Percentiles rank a stretch among this genome's conserved stretches.
Conservation (phyloP, 73 alveolate genomes). For the Paramecium biaurelia region DNA sequence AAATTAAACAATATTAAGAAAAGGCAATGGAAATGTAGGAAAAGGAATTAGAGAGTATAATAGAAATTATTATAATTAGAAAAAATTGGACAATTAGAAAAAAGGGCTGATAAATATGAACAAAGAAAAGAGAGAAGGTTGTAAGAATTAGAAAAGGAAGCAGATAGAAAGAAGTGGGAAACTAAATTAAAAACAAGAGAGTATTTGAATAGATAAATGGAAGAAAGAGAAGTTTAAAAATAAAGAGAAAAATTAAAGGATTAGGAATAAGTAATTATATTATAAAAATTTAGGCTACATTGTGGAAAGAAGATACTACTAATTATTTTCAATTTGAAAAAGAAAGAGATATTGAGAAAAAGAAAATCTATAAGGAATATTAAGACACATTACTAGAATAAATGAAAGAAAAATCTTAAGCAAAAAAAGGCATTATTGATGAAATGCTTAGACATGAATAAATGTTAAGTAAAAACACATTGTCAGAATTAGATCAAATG, state of each 20-base stretch:
- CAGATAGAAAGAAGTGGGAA: slow-evolving; percentile 44
- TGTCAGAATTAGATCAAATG: slow-evolving; percentile 33
- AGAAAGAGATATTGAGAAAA: slow-evolving; percentile 51
- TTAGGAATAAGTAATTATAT: slow-evolving; percentile 21
- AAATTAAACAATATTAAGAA: slow-evolving; percentile 46
- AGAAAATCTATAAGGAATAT: slow-evolving; percentile 45
- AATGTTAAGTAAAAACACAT: slow-evolving; percentile 16
- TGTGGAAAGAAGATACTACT: slow-evolving; percentile 62
- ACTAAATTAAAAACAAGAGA: slow-evolving; percentile 43
- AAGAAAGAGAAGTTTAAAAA: slow-evolving; percentile 45
- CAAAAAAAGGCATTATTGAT: slow-evolving; percentile 23
- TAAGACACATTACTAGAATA: slow-evolving; percentile 3
- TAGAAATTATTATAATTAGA: not conserved
- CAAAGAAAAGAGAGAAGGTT: slow-evolving; percentile 59
- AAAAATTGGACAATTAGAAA: slow-evolving; percentile 52
- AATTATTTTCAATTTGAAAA: slow-evolving; percentile 58
- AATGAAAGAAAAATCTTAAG: slow-evolving; percentile 46
- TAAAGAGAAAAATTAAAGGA: slow-evolving; percentile 53
- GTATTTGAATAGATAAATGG: slow-evolving; percentile 56
- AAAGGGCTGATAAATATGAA: slow-evolving; percentile 59
- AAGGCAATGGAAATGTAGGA: slow-evolving; percentile 51
- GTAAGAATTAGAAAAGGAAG: slow-evolving; percentile 51
- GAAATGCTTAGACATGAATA: slow-evolving; percentile 46
- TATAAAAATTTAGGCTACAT: not conserved
- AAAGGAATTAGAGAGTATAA: slow-evolving; percentile 36